A percentile compares a stretch with the other conserved stretches of the same genome.
Conservation (phyloP, 306 rosid species). For the Trichosanthes cucumerina region DNA sequence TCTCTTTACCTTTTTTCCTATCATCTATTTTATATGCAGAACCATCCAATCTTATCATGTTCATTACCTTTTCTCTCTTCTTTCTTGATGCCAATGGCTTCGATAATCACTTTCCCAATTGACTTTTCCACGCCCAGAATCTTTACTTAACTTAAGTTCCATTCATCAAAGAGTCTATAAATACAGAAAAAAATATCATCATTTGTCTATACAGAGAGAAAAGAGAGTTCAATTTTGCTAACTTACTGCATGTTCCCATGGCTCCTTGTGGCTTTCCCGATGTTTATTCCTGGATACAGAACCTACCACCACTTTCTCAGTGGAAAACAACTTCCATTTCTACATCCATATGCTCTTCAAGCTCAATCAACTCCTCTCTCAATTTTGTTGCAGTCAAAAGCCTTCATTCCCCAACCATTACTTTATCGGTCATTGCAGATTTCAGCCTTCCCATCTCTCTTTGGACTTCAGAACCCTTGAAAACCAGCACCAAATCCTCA, state of each 20-base stretch:
- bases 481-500: constrained; percentile 18
- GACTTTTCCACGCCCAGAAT: constrained; percentile 35
- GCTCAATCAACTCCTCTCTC: constrained; percentile 60
- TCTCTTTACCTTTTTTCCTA: neutral
- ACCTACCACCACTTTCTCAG: constrained; percentile 58
- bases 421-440: constrained; percentile 49
- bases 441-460: constrained; percentile 53
- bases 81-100: constrained; percentile 15
- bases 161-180: constrained; percentile 16
- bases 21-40: constrained; percentile 18
- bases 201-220: neutral
- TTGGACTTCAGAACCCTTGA: constrained; percentile 72
- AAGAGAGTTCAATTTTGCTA: neutral
- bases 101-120: constrained; percentile 20
- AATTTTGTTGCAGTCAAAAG: constrained; percentile 43
- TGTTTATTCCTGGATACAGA: constrained; percentile 63
- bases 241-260: constrained; percentile 28
- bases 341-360: constrained; percentile 36
- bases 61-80: neutral
- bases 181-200: constrained; percentile 1
- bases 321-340: constrained; percentile 52
- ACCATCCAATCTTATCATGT: constrained; percentile 16
- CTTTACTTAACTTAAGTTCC: constrained; percentile 15
- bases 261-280: constrained; percentile 45
- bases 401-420: constrained; percentile 27